Evolutionary conservation across 1,284 basidiomycete genomes (phyloP).

Genomic region (Rhodotorula glutinis): DNA sequence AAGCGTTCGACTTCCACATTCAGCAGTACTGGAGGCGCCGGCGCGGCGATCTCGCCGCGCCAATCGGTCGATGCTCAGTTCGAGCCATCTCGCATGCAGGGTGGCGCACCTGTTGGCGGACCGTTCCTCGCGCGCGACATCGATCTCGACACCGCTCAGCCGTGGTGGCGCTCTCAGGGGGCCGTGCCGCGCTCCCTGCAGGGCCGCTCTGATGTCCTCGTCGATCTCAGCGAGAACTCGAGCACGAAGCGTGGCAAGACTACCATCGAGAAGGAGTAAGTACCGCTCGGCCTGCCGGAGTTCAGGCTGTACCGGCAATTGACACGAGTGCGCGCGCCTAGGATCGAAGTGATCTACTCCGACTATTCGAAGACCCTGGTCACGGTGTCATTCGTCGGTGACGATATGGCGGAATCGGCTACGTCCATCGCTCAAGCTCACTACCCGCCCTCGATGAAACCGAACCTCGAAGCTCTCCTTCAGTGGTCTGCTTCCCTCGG

Average conservation of each 20-base stretch:
- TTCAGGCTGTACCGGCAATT: no score
- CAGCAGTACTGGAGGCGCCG: background rate
- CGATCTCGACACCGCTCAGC: conserved; percentile 1
- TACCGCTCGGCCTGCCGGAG: background rate
- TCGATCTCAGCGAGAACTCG: conserved; percentile 50
- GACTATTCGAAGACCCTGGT: conserved; percentile 21
- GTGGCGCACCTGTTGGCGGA: background rate
- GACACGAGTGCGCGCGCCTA: no score
- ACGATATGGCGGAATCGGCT: conserved; percentile 15
- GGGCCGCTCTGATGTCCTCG: conserved; percentile 10
- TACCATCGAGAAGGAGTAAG: conserved; percentile 12
- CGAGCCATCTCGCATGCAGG: background rate
- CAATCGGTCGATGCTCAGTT: conserved; percentile 19
- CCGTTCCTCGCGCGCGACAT: conserved; percentile 19
- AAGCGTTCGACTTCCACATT: background rate
- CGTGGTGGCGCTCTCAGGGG: conserved; percentile 25
- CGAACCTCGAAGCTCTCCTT: conserved; percentile 7
- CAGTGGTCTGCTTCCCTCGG: conserved; percentile 66
- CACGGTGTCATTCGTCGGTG: conserved; percentile 12
- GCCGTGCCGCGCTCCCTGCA: conserved; percentile 25
- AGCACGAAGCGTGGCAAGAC: background rate
- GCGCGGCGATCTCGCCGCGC: conserved; percentile 7
- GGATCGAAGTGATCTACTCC: conserved; percentile 23
- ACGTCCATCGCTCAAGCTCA: conserved; percentile 18
- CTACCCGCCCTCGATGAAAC: background rate